Evolutionary conservation across 441 rosid genomes (phyloP).

Genomic region (Pelargonium fulgidum): DNA sequence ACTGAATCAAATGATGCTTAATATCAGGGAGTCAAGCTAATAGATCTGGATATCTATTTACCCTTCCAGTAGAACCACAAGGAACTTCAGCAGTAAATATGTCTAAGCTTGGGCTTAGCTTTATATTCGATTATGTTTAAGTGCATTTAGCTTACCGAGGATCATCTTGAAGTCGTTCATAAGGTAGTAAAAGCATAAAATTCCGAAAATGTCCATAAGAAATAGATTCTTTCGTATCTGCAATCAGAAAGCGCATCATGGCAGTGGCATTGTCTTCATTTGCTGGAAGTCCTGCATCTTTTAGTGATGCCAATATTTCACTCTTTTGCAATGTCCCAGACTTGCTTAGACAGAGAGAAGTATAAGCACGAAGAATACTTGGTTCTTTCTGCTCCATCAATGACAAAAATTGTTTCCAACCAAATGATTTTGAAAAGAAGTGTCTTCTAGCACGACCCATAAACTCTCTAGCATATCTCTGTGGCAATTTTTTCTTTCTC

Average conservation of each 20-base stretch:
- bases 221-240: constrained; percentile 82
- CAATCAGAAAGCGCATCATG: constrained; percentile 89
- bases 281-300: constrained; percentile 93
- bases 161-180: constrained; percentile 87
- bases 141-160: constrained; percentile 56
- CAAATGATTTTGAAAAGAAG: constrained; percentile 85
- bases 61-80: background rate
- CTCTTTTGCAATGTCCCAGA: constrained; percentile 95
- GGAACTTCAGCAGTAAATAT: background rate
- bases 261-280: constrained; percentile 93
- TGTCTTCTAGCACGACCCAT: constrained; percentile 81
- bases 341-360: constrained; percentile 83
- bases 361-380: constrained; percentile 90
- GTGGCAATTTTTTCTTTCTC: constrained; percentile 80
- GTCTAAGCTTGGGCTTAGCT: background rate
- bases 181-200: constrained; percentile 91
- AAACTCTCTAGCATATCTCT: constrained; percentile 76
- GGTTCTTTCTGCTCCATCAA: constrained; percentile 98
- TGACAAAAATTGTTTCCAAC: constrained; percentile 94
- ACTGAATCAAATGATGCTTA: background rate
- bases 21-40: background rate
- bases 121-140: constrained; percentile 15
- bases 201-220: constrained; percentile 96
- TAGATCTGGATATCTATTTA: background rate
- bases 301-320: constrained; percentile 75